phyloP scores from a whole-genome alignment of 78 protist species.

The Monocercomonoides exilis region DNA sequence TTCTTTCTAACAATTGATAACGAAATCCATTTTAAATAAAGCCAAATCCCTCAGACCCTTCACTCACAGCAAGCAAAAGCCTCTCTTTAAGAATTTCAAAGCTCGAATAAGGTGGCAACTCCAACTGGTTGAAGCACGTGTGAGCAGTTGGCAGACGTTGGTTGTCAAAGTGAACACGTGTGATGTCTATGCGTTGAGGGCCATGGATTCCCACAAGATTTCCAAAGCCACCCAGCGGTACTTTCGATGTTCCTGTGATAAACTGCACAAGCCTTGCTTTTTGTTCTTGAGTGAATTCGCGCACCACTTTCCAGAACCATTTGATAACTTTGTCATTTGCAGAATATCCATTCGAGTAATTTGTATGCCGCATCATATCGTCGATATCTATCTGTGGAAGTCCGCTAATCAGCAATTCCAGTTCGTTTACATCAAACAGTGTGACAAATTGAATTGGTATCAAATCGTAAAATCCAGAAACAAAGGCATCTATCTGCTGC shows the following conservation, averaged over 20 bases:
- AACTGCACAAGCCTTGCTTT: slow-evolving; percentile 44
- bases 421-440: slow-evolving; percentile 71
- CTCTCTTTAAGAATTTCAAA: not conserved
- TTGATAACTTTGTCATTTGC: not conserved
- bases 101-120: slow-evolving; percentile 5
- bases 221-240: slow-evolving; percentile 37
- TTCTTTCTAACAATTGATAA: too few species aligned
- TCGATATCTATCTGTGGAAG: not conserved
- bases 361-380: not conserved
- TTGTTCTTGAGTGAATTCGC: not conserved
- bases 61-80: not conserved
- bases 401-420: slow-evolving; percentile 65
- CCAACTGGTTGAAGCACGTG: slow-evolving; percentile 20
- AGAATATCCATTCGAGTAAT: not conserved
- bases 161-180: not conserved
- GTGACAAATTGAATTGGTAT: slow-evolving; percentile 48
- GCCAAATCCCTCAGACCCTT: not conserved
- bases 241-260: slow-evolving; percentile 69
- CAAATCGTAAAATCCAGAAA: slow-evolving; percentile 69
- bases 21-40: not conserved
- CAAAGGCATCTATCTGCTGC: slow-evolving; percentile 45
- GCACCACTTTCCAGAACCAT: slow-evolving; percentile 5
- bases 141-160: slow-evolving; percentile 15
- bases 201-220: not conserved
- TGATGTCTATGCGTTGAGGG: not conserved